Conservation (phyloP, 495 filamentous ascomycete genomes). For the Paragyromitra xinjiangensis region DNA sequence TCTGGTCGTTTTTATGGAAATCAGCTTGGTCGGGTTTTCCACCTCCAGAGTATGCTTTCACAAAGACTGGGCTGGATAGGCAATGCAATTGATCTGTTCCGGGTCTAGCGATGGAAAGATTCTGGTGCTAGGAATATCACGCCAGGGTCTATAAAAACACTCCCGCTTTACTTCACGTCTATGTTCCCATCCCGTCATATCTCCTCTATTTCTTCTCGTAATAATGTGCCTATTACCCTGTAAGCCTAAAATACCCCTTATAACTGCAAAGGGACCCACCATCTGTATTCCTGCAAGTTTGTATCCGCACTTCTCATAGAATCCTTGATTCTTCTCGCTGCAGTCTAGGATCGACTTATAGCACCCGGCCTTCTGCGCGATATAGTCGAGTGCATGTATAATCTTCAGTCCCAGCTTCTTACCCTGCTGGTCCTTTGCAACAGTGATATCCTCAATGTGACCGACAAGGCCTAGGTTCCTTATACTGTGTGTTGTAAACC, state of each 20-base stretch:
- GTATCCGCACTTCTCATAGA: conserved; percentile 98
- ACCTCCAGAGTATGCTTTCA: neutral
- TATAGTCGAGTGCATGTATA: conserved; percentile 88
- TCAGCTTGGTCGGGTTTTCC: neutral
- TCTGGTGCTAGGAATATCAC: conserved; percentile 11
- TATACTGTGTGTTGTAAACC: conserved; percentile 63
- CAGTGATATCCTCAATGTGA: conserved; percentile 98
- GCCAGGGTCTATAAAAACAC: conserved; percentile 8
- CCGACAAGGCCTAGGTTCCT: conserved; percentile 81
- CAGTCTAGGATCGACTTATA: conserved; percentile 74
- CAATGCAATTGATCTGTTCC: neutral
- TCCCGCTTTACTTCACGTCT: neutral
- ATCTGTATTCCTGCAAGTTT: conserved; percentile 93
- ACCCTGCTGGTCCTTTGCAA: conserved; percentile 90
- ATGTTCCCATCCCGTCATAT: neutral
- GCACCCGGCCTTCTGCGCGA: conserved; percentile 57
- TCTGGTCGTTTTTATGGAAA: neutral
- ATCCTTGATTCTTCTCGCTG: conserved; percentile 88
- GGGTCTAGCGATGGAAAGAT: neutral
- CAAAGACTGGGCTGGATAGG: neutral
- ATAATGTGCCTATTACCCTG: conserved; percentile 52
- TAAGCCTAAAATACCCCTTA: conserved; percentile 1
- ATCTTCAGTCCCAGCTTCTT: conserved; percentile 93
- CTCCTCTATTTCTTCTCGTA: conserved; percentile 49
- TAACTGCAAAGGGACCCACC: conserved; percentile 61